Evolutionary conservation across 306 rosid species (phyloP).

Genomic region (Aeschynomene evenia): DNA sequence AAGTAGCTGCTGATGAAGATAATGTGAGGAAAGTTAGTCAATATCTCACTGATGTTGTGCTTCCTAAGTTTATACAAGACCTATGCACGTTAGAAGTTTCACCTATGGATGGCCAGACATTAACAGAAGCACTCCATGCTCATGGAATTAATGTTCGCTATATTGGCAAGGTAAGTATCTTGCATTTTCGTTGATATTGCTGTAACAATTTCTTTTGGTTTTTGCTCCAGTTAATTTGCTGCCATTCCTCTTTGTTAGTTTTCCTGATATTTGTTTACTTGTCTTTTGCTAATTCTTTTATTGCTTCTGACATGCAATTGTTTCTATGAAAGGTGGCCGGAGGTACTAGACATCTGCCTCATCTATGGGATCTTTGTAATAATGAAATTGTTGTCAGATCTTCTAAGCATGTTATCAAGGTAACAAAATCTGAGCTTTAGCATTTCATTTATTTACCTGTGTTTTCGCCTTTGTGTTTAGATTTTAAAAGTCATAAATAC

Average conservation of each 20-base stretch:
- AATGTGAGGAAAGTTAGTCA: conserved; percentile 82
- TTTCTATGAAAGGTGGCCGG: conserved; percentile 69
- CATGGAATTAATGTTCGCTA: conserved; percentile 97
- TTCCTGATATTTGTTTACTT: background rate
- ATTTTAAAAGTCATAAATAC: background rate
- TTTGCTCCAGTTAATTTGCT: conserved; percentile 9
- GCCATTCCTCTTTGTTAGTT: conserved; percentile 5
- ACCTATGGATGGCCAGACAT: conserved; percentile 98
- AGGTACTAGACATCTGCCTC: conserved; percentile 92
- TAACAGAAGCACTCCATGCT: conserved; percentile 97
- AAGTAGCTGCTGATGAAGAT: conserved; percentile 78
- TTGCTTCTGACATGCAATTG: conserved; percentile 33
- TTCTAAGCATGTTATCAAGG: conserved; percentile 95
- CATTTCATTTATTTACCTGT: conserved; percentile 3
- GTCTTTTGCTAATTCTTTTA: conserved; percentile 7
- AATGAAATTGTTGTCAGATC: conserved; percentile 94
- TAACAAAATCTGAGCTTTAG: conserved; percentile 33
- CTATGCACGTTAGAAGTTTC: conserved; percentile 97
- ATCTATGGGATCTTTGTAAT: conserved; percentile 89
- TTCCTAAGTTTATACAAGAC: conserved; percentile 96
- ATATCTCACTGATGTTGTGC: conserved; percentile 74
- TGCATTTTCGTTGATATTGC: conserved; percentile 13
- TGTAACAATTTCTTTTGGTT: conserved; percentile 8
- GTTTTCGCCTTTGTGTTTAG: background rate
- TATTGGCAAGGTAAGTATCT: conserved; percentile 74